Percentiles rank a stretch among this genome's conserved stretches.
Conservation (phyloP, 495 filamentous ascomycete species). For the Penicillium parvum region DNA sequence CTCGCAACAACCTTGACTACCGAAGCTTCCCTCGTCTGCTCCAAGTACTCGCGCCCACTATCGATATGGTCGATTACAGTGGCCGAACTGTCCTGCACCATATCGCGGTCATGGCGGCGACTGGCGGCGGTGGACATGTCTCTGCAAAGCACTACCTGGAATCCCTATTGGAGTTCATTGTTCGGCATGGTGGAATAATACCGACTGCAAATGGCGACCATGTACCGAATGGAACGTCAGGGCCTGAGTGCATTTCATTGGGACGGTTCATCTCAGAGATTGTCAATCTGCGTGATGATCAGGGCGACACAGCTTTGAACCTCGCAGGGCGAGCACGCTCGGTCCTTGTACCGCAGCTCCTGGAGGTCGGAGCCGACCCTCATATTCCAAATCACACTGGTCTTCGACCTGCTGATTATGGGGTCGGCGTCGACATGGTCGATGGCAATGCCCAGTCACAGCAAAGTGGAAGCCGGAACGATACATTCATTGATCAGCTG, state of each 20-base stretch:
- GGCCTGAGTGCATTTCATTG: slow-evolving; percentile 65
- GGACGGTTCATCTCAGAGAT: slow-evolving; percentile 92
- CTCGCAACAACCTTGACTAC: slow-evolving; percentile 87
- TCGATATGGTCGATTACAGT: slow-evolving; percentile 81
- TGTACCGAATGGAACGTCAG: slow-evolving; percentile 26
- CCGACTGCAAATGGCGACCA: slow-evolving; percentile 32
- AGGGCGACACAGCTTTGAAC: slow-evolving; percentile 91
- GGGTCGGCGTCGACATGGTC: slow-evolving; percentile 69
- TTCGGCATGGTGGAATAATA: slow-evolving; percentile 68
- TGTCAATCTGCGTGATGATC: slow-evolving; percentile 87
- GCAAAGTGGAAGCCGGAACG: slow-evolving; percentile 41
- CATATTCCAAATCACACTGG: slow-evolving; percentile 85
- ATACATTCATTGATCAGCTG: slow-evolving; percentile 62
- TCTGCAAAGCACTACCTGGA: slow-evolving; percentile 92
- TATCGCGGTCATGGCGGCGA: slow-evolving; percentile 89
- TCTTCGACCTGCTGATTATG: slow-evolving; percentile 83
- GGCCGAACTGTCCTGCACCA: slow-evolving; percentile 93
- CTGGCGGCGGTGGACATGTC: slow-evolving; percentile 73
- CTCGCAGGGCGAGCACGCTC: slow-evolving; percentile 89
- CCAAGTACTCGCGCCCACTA: slow-evolving; percentile 82
- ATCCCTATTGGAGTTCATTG: slow-evolving; percentile 86
- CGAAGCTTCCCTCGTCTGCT: slow-evolving; percentile 78
- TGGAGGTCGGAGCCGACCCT: slow-evolving; percentile 90
- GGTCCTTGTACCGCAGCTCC: slow-evolving; percentile 84
- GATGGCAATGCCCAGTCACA: slow-evolving; percentile 41